Percentiles rank a stretch among this genome's conserved stretches.
phyloP scores from a whole-genome alignment of 129 eudicot species.

The Flaveria ramosissima region DNA sequence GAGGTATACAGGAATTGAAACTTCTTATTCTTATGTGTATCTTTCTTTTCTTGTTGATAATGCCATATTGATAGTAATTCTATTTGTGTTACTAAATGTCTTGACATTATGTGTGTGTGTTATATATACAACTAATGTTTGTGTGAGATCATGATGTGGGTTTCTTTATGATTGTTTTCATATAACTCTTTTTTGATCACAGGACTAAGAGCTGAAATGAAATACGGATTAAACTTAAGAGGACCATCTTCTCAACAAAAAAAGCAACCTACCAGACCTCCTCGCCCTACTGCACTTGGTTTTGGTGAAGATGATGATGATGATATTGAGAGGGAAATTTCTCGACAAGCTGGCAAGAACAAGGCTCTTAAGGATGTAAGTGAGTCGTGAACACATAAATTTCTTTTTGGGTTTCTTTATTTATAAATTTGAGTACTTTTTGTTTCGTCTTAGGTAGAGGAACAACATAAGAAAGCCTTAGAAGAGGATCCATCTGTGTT shows the following conservation, averaged over 20 bases:
- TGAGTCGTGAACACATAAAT: neutral
- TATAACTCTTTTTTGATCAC: neutral
- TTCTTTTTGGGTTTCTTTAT: neutral
- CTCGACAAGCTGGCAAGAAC: constrained; percentile 87
- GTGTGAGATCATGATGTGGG: too few species aligned
- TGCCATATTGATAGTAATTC: too few species aligned
- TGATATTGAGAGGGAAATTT: constrained; percentile 79
- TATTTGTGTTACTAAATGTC: too few species aligned
- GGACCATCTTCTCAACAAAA: constrained; percentile 69
- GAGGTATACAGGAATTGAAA: too few species aligned
- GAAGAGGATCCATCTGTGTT: constrained; percentile 93
- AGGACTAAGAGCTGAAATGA: constrained; percentile 39
- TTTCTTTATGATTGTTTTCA: neutral
- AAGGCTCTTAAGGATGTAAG: constrained; percentile 81
- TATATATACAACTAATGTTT: too few species aligned
- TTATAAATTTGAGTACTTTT: neutral
- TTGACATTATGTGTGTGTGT: too few species aligned
- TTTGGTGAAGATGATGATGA: constrained; percentile 73
- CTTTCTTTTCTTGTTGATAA: too few species aligned
- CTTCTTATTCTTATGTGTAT: too few species aligned
- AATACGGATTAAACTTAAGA: constrained; percentile 77
- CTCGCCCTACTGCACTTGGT: constrained; percentile 47
- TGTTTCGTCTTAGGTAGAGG: constrained; percentile 56
- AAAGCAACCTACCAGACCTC: constrained; percentile 53
- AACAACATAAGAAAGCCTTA: constrained; percentile 89